Percentiles rank a stretch among this genome's conserved stretches.
phyloP scores from a whole-genome alignment of 2,329 filamentous ascomycete genomes.

The Sclerotinia subarctica region DNA sequence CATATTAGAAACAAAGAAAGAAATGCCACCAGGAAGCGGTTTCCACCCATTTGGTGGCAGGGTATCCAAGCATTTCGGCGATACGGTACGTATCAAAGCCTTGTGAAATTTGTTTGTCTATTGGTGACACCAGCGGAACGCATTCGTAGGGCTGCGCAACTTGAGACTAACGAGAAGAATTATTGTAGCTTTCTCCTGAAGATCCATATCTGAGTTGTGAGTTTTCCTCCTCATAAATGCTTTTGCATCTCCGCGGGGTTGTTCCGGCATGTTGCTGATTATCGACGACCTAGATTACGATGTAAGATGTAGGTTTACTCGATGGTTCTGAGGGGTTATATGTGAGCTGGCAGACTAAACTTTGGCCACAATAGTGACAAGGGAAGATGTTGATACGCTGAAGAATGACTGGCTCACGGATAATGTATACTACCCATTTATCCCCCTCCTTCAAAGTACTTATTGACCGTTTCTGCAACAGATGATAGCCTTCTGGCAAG shows the following conservation, averaged over 20 bases:
- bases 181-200: slow-evolving; percentile 53
- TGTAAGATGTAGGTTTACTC: slow-evolving; percentile 52
- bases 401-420: slow-evolving; percentile 96
- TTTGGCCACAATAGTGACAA: slow-evolving; percentile 60
- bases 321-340: background rate
- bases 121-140: background rate
- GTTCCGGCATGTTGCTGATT: slow-evolving; percentile 22
- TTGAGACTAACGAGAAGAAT: background rate
- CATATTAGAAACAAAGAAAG: background rate
- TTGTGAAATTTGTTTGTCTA: background rate
- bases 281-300: slow-evolving; percentile 54
- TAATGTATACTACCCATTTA: slow-evolving; percentile 56
- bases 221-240: slow-evolving; percentile 35
- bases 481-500: slow-evolving; percentile 98
- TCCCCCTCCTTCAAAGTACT: background rate
- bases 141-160: background rate
- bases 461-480: slow-evolving; percentile 40
- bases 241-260: background rate
- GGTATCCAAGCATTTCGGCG: slow-evolving; percentile 50
- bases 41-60: slow-evolving; percentile 54
- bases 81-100: slow-evolving; percentile 42
- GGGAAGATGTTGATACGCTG: slow-evolving; percentile 83
- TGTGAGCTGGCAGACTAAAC: slow-evolving; percentile 20
- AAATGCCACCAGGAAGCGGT: slow-evolving; percentile 36
- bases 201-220: slow-evolving; percentile 69